Evolutionary conservation across 2,329 filamentous ascomycete genomes (phyloP), one percentile per base, ranked within the genome.

Genomic region (Calonectria pseudoturangicola): DNA sequence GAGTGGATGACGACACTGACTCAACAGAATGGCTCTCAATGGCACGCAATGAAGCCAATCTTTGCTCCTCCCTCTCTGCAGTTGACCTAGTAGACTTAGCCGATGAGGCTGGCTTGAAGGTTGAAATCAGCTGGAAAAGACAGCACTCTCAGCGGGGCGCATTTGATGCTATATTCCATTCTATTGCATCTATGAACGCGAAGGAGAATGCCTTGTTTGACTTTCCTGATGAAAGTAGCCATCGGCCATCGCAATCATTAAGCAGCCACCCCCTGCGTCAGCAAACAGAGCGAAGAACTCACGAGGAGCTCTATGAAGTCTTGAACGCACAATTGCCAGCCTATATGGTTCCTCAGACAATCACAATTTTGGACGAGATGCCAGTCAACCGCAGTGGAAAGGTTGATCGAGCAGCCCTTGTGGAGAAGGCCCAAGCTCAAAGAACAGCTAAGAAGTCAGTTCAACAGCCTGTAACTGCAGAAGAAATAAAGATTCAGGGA

Each of bases 91-190:
- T 66, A 0, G 63, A 77, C 7, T 28, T 84, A 30, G 78, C 77
- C 4, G 10, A 82, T 41, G 74, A 77, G 25, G 77, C 83, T n/a
- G 87, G 87, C 18, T 89, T 86, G 73, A 79, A 85, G 25, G 87
- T 89, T 30, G 85, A 89, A 28, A 75, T 84, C 3, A 83, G 84
- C 65, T 88, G 87, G 74, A 89, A 88, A 0, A 80, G 83, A 18
- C 86, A 86, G 51, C 33, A 68, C 30, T 71, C 74, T 9, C 79
- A 79, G 25, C 68, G 68, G 0, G 81, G 81, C 16, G 80, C 73
- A 1, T 28, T 82, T 0, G 81, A 82, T 30, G 80, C 75, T 25
- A 47, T 82, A 3, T 82, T 82, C 68, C 76, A 84, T 81, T n/a
- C 86, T 85, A 36, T 83, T 85, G 50, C 79, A 78, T 21, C 80